Percentiles rank a stretch among this genome's conserved stretches.
These are phyloP conservation scores for Solanum acaule DNA, from an alignment of 257 asterid genomes.

Conservation along the genomic window DNA sequence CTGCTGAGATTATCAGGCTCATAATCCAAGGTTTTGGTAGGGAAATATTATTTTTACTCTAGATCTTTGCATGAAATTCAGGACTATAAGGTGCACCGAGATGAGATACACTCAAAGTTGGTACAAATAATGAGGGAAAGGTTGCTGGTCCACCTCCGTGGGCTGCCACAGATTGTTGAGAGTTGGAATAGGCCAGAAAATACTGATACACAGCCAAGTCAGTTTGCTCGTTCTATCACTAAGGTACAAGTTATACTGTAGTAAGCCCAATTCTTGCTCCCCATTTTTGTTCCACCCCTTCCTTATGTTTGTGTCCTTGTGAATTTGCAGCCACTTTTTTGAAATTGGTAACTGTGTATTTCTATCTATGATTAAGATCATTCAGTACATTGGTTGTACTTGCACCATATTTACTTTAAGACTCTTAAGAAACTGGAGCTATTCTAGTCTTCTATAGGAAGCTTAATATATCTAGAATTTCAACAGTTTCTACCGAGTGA, in stretches of 20 bases:
- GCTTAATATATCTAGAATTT: too few species aligned
- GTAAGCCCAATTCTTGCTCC: neutral
- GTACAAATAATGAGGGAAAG: slow-evolving; percentile 98
- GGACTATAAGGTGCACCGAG: slow-evolving; percentile 90
- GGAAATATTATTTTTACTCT: neutral
- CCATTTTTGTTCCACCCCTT: neutral
- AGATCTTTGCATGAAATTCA: slow-evolving; percentile 8
- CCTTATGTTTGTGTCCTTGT: neutral
- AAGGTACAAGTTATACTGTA: slow-evolving; percentile 36
- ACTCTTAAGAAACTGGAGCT: too few species aligned
- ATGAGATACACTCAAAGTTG: slow-evolving; percentile 92
- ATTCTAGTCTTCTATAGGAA: too few species aligned
- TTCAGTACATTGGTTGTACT: too few species aligned
- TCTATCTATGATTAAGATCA: too few species aligned
- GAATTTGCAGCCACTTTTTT: neutral
- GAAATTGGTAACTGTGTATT: too few species aligned
- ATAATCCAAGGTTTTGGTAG: neutral
- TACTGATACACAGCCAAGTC: slow-evolving; percentile 81
- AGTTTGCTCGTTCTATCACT: slow-evolving; percentile 76
- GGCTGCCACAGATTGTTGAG: slow-evolving; percentile 85
- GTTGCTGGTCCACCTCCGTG: slow-evolving; percentile 70
- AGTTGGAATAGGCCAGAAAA: slow-evolving; percentile 80
- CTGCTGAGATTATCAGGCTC: neutral
- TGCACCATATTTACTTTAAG: too few species aligned
- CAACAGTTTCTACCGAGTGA: too few species aligned